A percentile compares a stretch with the other conserved stretches of the same genome.
Conservation (phyloP, 768 basidiomycete species). For the Podaxis sp. region DNA sequence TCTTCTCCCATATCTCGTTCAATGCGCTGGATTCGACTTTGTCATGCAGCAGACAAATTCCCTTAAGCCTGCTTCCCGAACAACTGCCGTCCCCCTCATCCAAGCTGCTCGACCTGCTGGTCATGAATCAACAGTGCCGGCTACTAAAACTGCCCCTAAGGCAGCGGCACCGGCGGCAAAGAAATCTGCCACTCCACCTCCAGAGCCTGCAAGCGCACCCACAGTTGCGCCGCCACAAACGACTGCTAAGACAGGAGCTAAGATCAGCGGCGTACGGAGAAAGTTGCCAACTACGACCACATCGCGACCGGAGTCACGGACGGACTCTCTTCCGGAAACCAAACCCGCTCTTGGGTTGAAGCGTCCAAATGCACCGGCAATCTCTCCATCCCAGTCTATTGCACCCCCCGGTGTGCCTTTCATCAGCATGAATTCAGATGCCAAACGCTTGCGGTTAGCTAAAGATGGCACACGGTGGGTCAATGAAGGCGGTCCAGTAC, state of each 20-base stretch:
- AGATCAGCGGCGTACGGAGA: slow-evolving; percentile 66
- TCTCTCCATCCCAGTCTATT: slow-evolving; percentile 27
- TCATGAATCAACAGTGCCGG: slow-evolving; percentile 24
- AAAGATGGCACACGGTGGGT: slow-evolving; percentile 85
- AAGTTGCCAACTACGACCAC: slow-evolving; percentile 62
- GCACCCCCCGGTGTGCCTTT: slow-evolving; percentile 40
- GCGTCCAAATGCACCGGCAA: slow-evolving; percentile 25
- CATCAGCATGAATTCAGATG: slow-evolving; percentile 53
- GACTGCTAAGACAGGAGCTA: slow-evolving; percentile 42
- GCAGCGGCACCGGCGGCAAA: slow-evolving; percentile 30
- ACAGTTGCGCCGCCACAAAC: slow-evolving; percentile 30
- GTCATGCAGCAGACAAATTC: slow-evolving; percentile 84
- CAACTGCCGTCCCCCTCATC: slow-evolving; percentile 83
- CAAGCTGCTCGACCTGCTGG: slow-evolving; percentile 72
- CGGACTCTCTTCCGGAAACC: slow-evolving; percentile 40
- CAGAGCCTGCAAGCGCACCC: slow-evolving; percentile 33
- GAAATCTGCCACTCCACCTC: slow-evolving; percentile 32
- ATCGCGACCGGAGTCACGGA: slow-evolving; percentile 49
- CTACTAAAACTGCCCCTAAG: slow-evolving; percentile 25
- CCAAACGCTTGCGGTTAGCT: slow-evolving; percentile 62
- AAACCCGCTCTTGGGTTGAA: slow-evolving; percentile 35
- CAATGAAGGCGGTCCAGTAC: slow-evolving; percentile 79
- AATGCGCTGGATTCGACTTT: slow-evolving; percentile 75
- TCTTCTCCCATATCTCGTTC: slow-evolving; percentile 74
- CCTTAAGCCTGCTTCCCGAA: slow-evolving; percentile 88